Evolutionary conservation across 2,329 filamentous ascomycete genomes (phyloP).

Genomic region (Fusarium sp.): DNA sequence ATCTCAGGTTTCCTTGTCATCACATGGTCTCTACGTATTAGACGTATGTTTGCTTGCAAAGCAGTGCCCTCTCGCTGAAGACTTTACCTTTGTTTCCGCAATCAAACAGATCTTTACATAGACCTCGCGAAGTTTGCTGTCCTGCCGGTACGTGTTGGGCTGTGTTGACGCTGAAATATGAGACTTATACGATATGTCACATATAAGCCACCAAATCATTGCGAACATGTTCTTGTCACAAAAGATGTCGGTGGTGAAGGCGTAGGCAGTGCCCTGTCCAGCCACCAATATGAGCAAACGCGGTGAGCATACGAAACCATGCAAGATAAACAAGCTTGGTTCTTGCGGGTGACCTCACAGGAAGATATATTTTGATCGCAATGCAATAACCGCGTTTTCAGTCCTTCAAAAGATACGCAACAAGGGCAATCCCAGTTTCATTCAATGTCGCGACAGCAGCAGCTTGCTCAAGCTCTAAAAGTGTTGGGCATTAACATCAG

Average conservation of each 20-base stretch:
- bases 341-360: background rate
- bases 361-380: background rate
- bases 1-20: background rate
- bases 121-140: background rate
- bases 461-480: background rate
- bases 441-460: background rate
- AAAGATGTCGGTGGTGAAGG: background rate
- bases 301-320: background rate
- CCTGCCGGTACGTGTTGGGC: background rate
- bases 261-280: background rate
- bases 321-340: background rate
- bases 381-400: rapidly evolving
- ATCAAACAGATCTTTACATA: background rate
- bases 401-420: background rate
- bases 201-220: background rate
- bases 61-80: background rate
- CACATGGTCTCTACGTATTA: background rate
- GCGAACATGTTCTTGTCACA: background rate
- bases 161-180: rapidly evolving
- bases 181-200: rapidly evolving
- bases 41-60: background rate
- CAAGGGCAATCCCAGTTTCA: background rate
- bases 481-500: background rate
- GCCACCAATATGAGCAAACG: background rate
- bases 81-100: background rate